Base-by-base conservation (phyloP, 1,284 basidiomycete genomes). In the Megacollybia platyphylla region DNA sequence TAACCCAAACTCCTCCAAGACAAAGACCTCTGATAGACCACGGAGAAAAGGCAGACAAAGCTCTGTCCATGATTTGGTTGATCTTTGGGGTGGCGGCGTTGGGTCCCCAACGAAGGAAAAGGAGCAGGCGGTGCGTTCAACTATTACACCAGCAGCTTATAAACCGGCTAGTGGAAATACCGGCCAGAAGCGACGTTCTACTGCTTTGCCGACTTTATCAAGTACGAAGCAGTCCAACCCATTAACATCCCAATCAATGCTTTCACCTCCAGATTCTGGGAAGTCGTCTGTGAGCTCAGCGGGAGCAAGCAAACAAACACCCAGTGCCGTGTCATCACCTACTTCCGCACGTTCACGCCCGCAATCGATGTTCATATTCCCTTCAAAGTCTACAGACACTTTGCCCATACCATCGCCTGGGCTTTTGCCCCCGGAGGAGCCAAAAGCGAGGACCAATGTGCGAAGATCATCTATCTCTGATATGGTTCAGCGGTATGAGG, bases 401-500 rank as follows among this genome's bases (percentile, higher is more conserved):
- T 49, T 53, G 10, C 49, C 59, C 1, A 40, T 52, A 27, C 52
- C 58, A 7, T 51, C 61, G n/a, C 55, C 62, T 31, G 58, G 57
- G 17, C 58, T 76, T 7, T 52, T 62, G 30, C 63, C 71, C 31
- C 71, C 72, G 2, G 61, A 60, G 39, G 65, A 68, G 11, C 39
- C 52, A 6, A 64, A 57, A 40, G 59, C 63, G 34, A 65, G 67
- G 20, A 52, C 58, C 9, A 51, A 43, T 6, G 47, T 53, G 6
- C 69, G 85, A 15, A 67, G 85, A 38, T 81, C 77, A 11, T 88
- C 86, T 0, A 88, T 87, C 47, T 76, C 84, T 38, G 77, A 87
- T 52, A 85, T 87, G 71, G 86, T 88, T 15, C 80, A 83, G 49
- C 70, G 65, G 36, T 88, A 78, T 54, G 85, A 88, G 57, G 73